Conservation (phyloP, 108 stramenopile species). For the Nitzschia sp. region DNA sequence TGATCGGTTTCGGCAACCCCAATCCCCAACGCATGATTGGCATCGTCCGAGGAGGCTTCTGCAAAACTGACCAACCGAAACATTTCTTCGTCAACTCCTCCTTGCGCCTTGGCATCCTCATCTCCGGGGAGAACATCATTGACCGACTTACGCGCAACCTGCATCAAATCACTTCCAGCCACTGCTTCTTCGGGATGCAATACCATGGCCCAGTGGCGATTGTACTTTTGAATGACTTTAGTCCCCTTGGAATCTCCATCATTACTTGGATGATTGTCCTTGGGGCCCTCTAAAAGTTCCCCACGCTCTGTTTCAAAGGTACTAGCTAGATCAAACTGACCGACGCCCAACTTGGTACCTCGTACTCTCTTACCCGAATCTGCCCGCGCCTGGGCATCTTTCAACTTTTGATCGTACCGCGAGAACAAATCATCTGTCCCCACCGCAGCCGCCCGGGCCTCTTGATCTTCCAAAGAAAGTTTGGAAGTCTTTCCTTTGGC, state of each 20-base stretch:
- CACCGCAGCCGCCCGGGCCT: conserved; percentile 74
- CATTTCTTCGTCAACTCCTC: conserved; percentile 75
- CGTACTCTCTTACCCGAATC: conserved; percentile 20
- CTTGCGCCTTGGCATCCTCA: conserved; percentile 69
- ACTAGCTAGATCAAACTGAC: conserved; percentile 85
- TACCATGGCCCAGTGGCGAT: conserved; percentile 88
- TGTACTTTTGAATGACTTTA: conserved; percentile 82
- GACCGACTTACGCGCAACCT: conserved; percentile 55
- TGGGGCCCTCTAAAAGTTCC: conserved; percentile 56
- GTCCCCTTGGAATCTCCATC: conserved; percentile 55
- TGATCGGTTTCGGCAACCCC: conserved; percentile 55
- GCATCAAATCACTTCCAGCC: conserved; percentile 63
- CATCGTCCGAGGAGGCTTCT: conserved; percentile 49
- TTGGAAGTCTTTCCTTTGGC: conserved; percentile 33
- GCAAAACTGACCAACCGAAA: conserved; percentile 74
- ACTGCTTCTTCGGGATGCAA: conserved; percentile 77
- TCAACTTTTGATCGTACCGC: conserved; percentile 65
- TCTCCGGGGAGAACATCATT: conserved; percentile 49
- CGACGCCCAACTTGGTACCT: conserved; percentile 68
- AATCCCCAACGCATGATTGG: conserved; percentile 73
- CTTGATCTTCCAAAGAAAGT: conserved; percentile 47
- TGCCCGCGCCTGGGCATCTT: conserved; percentile 26
- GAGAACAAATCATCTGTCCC: conserved; percentile 84
- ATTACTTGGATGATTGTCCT: conserved; percentile 71
- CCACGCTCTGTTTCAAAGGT: conserved; percentile 84